Conservation (phyloP, 1,139 yeast species). For the Saccharomyces hybrid region DNA sequence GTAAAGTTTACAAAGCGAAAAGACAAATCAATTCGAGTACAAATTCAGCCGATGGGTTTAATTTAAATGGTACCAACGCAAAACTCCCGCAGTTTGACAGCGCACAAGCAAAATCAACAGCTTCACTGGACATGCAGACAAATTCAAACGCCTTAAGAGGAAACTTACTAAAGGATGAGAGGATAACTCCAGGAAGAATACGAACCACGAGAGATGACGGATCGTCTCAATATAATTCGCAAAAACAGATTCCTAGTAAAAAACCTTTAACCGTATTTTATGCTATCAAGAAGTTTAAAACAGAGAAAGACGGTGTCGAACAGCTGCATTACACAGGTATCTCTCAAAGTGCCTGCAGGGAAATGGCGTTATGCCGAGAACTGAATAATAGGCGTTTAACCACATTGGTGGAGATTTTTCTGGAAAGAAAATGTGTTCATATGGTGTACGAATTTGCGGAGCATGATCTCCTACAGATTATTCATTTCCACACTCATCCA, state of each 20-base stretch:
- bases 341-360: conserved; percentile 92
- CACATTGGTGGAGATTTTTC: conserved; percentile 70
- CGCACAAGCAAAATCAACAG: not conserved
- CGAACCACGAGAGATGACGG: conserved; percentile 3
- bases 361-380: conserved; percentile 91
- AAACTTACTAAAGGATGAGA: not conserved
- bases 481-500: conserved; percentile 89
- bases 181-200: conserved; percentile 1
- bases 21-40: conserved; percentile 17
- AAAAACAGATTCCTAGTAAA: conserved; percentile 8
- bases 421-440: conserved; percentile 84
- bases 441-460: conserved; percentile 96
- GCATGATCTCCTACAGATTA: conserved; percentile 86
- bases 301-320: conserved; percentile 85
- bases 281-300: conserved; percentile 95
- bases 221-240: conserved; percentile 3
- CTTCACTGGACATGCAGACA: not conserved
- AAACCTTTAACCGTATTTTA: conserved; percentile 30
- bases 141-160: not conserved
- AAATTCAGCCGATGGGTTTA: not conserved
- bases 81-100: not conserved
- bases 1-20: conserved; percentile 88
- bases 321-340: conserved; percentile 86
- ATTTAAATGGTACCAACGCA: not conserved
- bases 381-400: conserved; percentile 73